phyloP scores from a whole-genome alignment of 2,329 filamentous ascomycete genomes.

The Neopestalotiopsis sp. region DNA sequence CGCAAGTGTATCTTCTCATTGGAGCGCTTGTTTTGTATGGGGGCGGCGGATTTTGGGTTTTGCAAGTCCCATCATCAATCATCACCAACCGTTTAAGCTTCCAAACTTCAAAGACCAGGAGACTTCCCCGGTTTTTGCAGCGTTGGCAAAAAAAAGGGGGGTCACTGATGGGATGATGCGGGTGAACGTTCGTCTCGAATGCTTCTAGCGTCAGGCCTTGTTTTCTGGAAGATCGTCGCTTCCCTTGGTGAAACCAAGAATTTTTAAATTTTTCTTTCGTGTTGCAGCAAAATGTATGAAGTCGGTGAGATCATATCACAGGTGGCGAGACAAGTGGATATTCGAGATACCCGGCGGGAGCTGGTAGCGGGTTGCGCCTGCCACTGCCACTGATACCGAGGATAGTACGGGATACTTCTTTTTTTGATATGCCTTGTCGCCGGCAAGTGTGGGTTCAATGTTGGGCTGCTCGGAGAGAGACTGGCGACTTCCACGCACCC shows the following conservation, averaged over 20 bases:
- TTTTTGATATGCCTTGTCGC: background rate
- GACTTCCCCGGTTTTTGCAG: constrained; percentile 5
- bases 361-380: too few relatives aligned
- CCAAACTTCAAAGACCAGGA: background rate
- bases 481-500: too few relatives aligned
- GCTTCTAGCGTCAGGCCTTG: constrained; percentile 1
- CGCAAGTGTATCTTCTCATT: background rate
- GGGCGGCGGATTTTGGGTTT: too few relatives aligned
- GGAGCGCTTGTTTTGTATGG: background rate
- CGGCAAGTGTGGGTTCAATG: background rate
- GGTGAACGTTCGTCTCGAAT: background rate
- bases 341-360: too few relatives aligned
- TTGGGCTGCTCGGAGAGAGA: too few relatives aligned
- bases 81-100: too few relatives aligned
- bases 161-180: background rate
- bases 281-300: background rate
- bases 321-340: background rate
- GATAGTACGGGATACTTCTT: background rate
- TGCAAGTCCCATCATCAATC: too few relatives aligned
- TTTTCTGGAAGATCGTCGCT: background rate
- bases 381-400: too few relatives aligned
- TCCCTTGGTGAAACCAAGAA: background rate
- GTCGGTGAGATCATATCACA: background rate
- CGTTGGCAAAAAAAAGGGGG: background rate
- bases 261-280: background rate